Percentiles rank a stretch among this genome's conserved stretches.
phyloP scores from a whole-genome alignment of 495 filamentous ascomycete species.

The Evernia prunastri region DNA sequence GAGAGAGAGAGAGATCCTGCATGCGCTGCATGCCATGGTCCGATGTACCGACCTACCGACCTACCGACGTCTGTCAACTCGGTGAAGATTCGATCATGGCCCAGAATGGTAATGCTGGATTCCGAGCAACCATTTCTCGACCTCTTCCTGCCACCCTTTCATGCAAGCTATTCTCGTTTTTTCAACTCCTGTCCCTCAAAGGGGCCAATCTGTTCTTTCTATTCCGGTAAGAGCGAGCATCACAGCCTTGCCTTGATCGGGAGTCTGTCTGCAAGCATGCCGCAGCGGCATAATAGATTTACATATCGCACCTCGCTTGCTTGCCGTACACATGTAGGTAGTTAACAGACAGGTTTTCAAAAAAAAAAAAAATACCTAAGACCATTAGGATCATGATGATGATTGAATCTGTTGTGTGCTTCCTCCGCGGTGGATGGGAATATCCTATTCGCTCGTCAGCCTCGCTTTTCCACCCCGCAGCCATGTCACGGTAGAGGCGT shows the following conservation, averaged over 20 bases:
- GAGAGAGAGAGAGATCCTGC: background rate
- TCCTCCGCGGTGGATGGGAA: background rate
- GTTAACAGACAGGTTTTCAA: too few species aligned
- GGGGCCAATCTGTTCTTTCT: too few species aligned
- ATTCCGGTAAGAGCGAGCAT: background rate
- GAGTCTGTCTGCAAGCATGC: background rate
- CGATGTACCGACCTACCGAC: too few species aligned
- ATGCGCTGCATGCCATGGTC: too few species aligned
- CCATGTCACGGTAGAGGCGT: conserved; percentile 10
- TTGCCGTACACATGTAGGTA: too few species aligned
- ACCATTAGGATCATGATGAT: too few species aligned
- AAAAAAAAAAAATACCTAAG: too few species aligned
- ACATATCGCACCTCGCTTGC: background rate
- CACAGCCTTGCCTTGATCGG: background rate
- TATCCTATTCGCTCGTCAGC: background rate
- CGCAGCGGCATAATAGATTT: background rate
- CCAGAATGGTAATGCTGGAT: background rate
- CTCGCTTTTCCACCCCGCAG: background rate
- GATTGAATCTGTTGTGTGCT: too few species aligned
- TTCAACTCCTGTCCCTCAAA: too few species aligned
- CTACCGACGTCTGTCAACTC: conserved; percentile 9
- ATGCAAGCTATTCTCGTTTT: background rate
- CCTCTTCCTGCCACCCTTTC: background rate
- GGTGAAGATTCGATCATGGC: conserved; percentile 7
- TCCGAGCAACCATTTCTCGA: background rate